A percentile compares a stretch with the other conserved stretches of the same genome.
Conservation (phyloP, 208 protist genomes). For the Vickermania ingenoplastis region DNA sequence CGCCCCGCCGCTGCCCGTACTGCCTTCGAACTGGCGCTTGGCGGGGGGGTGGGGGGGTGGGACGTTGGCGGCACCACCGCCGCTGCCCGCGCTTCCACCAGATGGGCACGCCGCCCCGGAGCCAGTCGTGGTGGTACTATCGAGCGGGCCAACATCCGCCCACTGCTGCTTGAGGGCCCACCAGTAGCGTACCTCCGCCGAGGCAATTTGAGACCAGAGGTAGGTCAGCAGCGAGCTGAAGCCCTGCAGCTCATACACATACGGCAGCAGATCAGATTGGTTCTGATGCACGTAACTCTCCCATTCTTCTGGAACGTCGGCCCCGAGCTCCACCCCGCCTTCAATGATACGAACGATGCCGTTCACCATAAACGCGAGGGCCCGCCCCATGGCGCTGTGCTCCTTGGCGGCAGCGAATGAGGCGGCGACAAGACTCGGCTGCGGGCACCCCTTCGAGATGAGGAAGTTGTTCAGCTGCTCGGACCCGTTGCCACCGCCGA, state of each 20-base stretch:
- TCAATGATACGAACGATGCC: conserved; percentile 39
- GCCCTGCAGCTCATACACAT: conserved; percentile 67
- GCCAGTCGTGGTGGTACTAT: not conserved
- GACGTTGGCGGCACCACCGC: too few species aligned
- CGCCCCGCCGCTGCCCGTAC: not conserved
- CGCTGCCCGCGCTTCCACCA: not conserved
- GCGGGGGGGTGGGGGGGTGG: not conserved
- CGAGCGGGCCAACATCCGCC: not conserved
- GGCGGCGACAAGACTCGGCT: conserved; percentile 23
- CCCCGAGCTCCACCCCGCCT: conserved; percentile 28
- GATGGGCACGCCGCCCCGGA: too few species aligned
- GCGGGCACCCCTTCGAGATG: conserved; percentile 19
- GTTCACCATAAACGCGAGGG: conserved; percentile 48
- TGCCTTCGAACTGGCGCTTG: not conserved
- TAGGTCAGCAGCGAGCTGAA: conserved; percentile 56
- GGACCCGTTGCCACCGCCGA: conserved; percentile 6
- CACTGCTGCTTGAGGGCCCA: not conserved
- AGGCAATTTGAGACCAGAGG: conserved; percentile 36
- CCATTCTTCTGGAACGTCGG: conserved; percentile 47
- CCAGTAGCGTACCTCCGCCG: conserved; percentile 11
- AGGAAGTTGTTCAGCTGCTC: conserved; percentile 6
- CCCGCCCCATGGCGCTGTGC: conserved; percentile 46
- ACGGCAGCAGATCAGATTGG: conserved; percentile 12
- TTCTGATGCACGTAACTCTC: conserved; percentile 17
- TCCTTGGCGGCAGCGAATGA: conserved; percentile 48